Conservation (phyloP, 129 eudicot genomes). For the Oenanthe sinensis region DNA sequence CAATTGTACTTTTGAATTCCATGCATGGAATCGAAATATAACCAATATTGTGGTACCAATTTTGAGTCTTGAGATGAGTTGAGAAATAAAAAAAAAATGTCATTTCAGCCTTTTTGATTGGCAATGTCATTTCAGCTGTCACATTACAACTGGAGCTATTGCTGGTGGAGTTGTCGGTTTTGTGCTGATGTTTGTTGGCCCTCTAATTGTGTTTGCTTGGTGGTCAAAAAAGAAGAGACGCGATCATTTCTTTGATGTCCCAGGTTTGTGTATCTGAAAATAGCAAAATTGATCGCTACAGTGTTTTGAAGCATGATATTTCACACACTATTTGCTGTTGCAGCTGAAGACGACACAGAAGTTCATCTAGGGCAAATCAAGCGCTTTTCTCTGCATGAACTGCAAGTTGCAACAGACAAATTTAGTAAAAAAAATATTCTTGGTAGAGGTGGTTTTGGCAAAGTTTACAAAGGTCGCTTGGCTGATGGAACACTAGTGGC, state of each 20-base stretch:
- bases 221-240: conserved; percentile 55
- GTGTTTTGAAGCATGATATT: neutral
- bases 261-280: conserved; percentile 51
- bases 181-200: conserved; percentile 65
- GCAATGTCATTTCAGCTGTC: conserved; percentile 18
- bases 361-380: conserved; percentile 54
- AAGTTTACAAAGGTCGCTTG: conserved; percentile 51
- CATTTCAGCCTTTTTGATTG: conserved; percentile 8
- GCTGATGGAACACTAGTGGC: conserved; percentile 58
- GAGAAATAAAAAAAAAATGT: neutral
- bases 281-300: neutral
- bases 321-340: conserved; percentile 2
- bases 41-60: neutral
- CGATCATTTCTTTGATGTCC: conserved; percentile 76
- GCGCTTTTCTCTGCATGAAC: conserved; percentile 45
- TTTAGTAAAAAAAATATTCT: conserved; percentile 46
- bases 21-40: too few relatives aligned
- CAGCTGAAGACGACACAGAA: conserved; percentile 59
- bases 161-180: conserved; percentile 82
- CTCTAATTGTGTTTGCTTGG: conserved; percentile 63
- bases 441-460: conserved; percentile 59
- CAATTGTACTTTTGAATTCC: neutral
- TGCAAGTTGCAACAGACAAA: conserved; percentile 56
- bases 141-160: conserved; percentile 46
- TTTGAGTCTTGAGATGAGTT: neutral